Base-by-base conservation (phyloP, 148 eudicot species). In the Tetragonia tetragonoides region DNA sequence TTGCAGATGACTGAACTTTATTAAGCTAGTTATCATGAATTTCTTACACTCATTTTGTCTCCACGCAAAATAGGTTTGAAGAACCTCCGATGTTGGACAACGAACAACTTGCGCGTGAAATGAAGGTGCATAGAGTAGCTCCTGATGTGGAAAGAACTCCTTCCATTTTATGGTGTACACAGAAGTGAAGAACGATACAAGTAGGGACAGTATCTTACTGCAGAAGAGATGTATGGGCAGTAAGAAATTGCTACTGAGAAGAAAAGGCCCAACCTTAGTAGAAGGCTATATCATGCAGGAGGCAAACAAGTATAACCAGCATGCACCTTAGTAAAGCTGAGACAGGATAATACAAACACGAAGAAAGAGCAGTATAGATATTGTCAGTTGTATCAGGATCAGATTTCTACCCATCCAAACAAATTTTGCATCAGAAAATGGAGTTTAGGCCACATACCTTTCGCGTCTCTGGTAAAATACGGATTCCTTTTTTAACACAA, bases 31-130 rank as follows among this genome's bases (percentile, higher is more conserved):
- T 68, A 11, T 3, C 56, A 12, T 51, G 68, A 54, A 68, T 51
- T 65, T 80, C 98, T 88, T 83, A 94, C 99, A 95, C 46, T 91
- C 86, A 28, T 72, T 83, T 78, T 92, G 99, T 85, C 94, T 88
- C 99, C 99, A 95, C 40, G 84, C 78, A 78, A 95, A 87, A 87
- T 88, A 95, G 68, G 85, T 86, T 81, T 90, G 96, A 80, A 95
- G 90, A 83, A 95, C 92, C 76, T 83, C 92, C 79, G 85, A 12
- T 44, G 94, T 81, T 61, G 97, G 86, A 86, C 97, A 95, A 44
- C 75, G 81, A 64, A 92, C 83, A 54, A 90, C 79, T 59, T 82
- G 89, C 42, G 90, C 86, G 23, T 80, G 88, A 85, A 95, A 95
- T 59, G 93, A 86, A 78, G 97, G 96, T 21, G 87, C 81, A 68